Evolutionary conservation across 2,329 filamentous ascomycete species (phyloP), one percentile per base, ranked within the genome.

Genomic region (Arthrobotrys iridis): DNA sequence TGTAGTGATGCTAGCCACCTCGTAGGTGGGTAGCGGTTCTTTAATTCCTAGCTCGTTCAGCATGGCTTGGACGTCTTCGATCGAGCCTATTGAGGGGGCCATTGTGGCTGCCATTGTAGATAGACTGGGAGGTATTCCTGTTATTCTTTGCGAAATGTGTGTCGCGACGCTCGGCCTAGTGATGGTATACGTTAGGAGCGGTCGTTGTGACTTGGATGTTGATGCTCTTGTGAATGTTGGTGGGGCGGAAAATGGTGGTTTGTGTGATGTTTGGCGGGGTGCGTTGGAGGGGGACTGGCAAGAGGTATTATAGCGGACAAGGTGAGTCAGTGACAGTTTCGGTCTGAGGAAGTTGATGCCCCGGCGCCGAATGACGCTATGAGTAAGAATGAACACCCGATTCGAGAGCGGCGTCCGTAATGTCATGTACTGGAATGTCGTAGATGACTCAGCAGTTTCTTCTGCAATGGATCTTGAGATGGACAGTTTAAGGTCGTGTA

Each of bases 1-100:
- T 79, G 87, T 83, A 28, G 89, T 86, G 65, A 91, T 91, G 80
- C 90, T 85, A 79, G 86, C 88, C 80, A 85, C 85, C 40, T 88
- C 85, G 80, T 79, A 80, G n/a, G 65, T 28, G n/a, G 78, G 77
- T 5, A 79, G 30, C 3, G 78, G 68, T 11, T 79, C 70, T 26
- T 77, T 71, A 64, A 80, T 70, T 7, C 77, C 78, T 13, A 81
- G 58, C 20, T 62, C 52, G 45, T 71, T 72, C 30, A 81, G 78
- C 55, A 78, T 71, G 3, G 70, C 70, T 59, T 79, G 77, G 24
- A 81, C 73, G 5, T 79, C 78, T 11, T 80, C 77, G 33, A 79
- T 35, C 2, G 79, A 74, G 26, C 52, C 55, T 63, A 66, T 73
- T 8, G 71, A 75, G 28, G 57, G 58, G 18, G 71, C 57, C 30